phyloP scores from a whole-genome alignment of 306 rosid species.

The Acacia acuminata region DNA sequence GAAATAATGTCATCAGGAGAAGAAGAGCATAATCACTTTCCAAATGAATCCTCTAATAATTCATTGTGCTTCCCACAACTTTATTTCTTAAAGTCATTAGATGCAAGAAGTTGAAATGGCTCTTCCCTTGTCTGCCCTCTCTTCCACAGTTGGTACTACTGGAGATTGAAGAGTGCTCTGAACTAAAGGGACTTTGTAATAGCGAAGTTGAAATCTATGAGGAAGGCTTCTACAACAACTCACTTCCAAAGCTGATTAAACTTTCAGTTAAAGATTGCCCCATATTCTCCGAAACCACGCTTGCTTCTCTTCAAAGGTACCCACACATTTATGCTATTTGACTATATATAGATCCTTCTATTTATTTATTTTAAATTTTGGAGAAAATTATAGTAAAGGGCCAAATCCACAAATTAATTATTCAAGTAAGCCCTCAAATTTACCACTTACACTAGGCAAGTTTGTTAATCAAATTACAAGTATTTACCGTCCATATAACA shows the following conservation, averaged over 20 bases:
- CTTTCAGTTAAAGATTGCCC: neutral
- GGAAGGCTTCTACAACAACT: neutral
- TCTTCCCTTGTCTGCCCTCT: neutral
- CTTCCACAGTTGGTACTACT: rapidly evolving
- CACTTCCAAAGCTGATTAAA: rapidly evolving
- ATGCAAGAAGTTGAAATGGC: neutral
- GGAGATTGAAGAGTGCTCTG: neutral
- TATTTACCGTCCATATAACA: too few species aligned
- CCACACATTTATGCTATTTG: neutral
- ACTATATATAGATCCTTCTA: too few species aligned
- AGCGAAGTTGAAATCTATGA: neutral
- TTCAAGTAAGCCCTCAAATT: too few species aligned
- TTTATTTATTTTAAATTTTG: too few species aligned
- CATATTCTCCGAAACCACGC: neutral
- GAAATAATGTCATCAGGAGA: neutral
- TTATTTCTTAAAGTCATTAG: rapidly evolving
- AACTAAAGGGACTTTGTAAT: neutral
- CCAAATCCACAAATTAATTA: too few species aligned
- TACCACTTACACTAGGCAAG: too few species aligned
- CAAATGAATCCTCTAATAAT: neutral
- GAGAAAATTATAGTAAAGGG: too few species aligned
- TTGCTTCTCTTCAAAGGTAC: neutral
- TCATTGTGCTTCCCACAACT: neutral
- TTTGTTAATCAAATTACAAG: too few species aligned
- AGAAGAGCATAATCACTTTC: too few species aligned